Evolutionary conservation across 768 basidiomycete genomes (phyloP).

Genomic region (Lactarius hengduanensis): DNA sequence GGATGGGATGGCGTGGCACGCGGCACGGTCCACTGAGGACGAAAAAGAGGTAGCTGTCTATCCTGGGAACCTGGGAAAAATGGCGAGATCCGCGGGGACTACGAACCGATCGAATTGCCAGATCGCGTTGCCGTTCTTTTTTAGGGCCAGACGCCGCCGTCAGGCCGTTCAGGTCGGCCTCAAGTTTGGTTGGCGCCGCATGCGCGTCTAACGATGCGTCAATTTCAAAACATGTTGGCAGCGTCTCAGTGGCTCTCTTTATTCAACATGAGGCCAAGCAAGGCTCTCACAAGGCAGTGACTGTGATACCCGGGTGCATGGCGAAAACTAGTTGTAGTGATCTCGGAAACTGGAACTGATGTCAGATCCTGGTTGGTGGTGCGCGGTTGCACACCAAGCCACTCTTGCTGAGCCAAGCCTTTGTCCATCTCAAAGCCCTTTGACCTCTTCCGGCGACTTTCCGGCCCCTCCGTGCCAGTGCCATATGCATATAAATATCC

Average conservation of each 20-base stretch:
- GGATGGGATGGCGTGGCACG: background rate
- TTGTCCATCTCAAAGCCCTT: constrained; percentile 15
- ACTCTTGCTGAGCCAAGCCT: constrained; percentile 4
- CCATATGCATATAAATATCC: constrained; percentile 27
- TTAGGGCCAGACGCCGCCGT: constrained; percentile 26
- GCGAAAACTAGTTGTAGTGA: constrained; percentile 9
- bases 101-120: constrained; percentile 23
- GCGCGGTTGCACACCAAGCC: background rate
- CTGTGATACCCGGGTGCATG: constrained; percentile 9
- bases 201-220: constrained; percentile 8
- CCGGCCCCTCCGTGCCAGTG: constrained; percentile 20
- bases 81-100: constrained; percentile 26
- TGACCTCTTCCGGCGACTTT: constrained; percentile 22
- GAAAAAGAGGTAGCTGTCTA: background rate
- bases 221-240: constrained; percentile 21
- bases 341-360: constrained; percentile 18
- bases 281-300: background rate
- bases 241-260: constrained; percentile 11
- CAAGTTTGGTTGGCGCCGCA: constrained; percentile 22
- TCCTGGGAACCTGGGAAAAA: constrained; percentile 19
- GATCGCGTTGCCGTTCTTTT: constrained; percentile 26
- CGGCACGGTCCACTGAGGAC: background rate
- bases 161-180: constrained; percentile 25
- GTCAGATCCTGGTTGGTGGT: constrained; percentile 19
- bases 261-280: constrained; percentile 21